Evolutionary conservation across 495 filamentous ascomycete genomes (phyloP).

Genomic region (Sphaerosporella brunnea): DNA sequence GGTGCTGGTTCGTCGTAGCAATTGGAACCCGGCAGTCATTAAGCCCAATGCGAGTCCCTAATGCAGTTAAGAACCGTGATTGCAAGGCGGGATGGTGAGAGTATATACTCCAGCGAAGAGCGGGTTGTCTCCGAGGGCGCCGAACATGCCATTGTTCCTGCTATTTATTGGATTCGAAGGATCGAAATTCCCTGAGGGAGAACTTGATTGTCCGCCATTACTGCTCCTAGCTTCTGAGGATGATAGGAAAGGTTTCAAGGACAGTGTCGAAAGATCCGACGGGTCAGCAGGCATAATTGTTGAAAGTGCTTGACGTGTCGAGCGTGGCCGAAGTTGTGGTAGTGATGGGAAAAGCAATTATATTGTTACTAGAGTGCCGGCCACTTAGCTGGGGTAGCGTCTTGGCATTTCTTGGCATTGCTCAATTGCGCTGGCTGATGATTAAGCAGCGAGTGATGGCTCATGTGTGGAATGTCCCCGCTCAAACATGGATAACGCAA

Average conservation of each 20-base stretch:
- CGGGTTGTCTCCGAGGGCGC: slow-evolving; percentile 12
- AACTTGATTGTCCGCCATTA: slow-evolving; percentile 1
- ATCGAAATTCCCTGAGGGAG: not conserved
- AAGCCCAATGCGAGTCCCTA: slow-evolving; percentile 65
- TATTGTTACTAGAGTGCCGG: too few relatives aligned
- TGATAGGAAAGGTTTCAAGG: not conserved
- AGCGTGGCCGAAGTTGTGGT: too few relatives aligned
- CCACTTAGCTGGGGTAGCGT: too few relatives aligned
- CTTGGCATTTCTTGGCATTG: too few relatives aligned
- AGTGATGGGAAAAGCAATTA: too few relatives aligned
- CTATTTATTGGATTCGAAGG: not conserved
- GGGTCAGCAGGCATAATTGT: not conserved
- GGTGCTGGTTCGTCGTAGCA: slow-evolving; percentile 55
- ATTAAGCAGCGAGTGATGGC: too few relatives aligned
- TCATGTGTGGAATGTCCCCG: too few relatives aligned
- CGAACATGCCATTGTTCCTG: not conserved
- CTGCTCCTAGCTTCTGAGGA: not conserved
- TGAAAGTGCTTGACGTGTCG: too few relatives aligned
- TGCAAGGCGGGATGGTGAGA: not conserved
- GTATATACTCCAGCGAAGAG: slow-evolving; percentile 22
- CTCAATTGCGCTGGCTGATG: too few relatives aligned
- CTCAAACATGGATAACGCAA: too few relatives aligned
- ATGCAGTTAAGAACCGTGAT: not conserved
- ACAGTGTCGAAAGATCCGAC: not conserved
- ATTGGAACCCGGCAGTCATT: slow-evolving; percentile 56